A percentile compares a stretch with the other conserved stretches of the same genome.
Evolutionary conservation across 768 basidiomycete genomes (phyloP).

Genomic region (Amanita phalloides): DNA sequence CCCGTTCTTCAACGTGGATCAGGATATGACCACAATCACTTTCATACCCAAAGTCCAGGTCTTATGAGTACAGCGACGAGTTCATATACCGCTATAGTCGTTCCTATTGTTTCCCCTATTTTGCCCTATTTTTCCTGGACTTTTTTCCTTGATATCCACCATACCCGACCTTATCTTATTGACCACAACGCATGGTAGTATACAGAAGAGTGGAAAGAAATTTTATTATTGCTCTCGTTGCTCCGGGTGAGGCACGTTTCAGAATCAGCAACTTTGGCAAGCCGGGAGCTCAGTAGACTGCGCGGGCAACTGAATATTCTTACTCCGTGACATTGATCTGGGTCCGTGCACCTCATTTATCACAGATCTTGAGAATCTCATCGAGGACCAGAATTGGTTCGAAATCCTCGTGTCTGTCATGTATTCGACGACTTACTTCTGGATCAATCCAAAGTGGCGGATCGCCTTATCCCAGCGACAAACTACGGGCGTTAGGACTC

Average conservation of each 20-base stretch:
- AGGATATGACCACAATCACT: not conserved
- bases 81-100: not conserved
- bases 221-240: not conserved
- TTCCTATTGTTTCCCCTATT: too few species aligned
- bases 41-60: not conserved
- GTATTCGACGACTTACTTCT: too few species aligned
- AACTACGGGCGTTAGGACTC: too few species aligned
- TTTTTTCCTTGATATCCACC: not conserved
- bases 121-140: not conserved
- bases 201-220: not conserved
- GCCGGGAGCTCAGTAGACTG: too few species aligned
- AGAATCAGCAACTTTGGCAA: too few species aligned
- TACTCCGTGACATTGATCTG: not conserved
- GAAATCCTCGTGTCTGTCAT: too few species aligned
- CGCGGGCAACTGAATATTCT: too few species aligned
- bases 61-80: not conserved
- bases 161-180: constrained; percentile 2
- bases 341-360: not conserved
- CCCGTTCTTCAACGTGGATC: not conserved
- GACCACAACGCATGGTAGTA: not conserved
- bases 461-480: too few species aligned
- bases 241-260: too few species aligned
- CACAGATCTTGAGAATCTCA: too few species aligned
- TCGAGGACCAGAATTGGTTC: too few species aligned
- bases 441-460: too few species aligned